Base-by-base conservation (phyloP, 352 stramenopile genomes). In the Pythium vanterpoolii region DNA sequence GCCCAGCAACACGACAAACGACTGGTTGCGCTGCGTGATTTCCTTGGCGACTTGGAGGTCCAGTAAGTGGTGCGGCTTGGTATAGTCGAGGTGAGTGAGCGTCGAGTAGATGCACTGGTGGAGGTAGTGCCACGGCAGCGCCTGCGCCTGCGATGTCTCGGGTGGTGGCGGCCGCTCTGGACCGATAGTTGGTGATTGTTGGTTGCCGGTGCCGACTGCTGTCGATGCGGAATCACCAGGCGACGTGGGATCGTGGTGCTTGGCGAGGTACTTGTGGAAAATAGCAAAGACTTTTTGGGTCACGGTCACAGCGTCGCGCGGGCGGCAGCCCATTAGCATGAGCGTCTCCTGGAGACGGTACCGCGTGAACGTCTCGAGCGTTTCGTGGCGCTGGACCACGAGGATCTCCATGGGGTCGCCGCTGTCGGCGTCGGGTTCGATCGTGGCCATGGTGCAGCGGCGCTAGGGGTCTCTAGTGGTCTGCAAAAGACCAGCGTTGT, bases 281-380 rank as follows among this genome's bases (percentile, higher is more conserved):
- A 86, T 57, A 0, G 53, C 59, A 36, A 93, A 93, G 23, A 88
- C 79, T 34, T 89, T 73, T 21, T 68, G 60, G n/a, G 83, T 92
- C 27, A 93, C 83, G 0, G 57, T 71, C 19, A 89, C 78, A 0
- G 83, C 83, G 61, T 95, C 85, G 43, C 87, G 88, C 4, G 77
- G 74, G 31, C 85, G 73, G 53, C 83, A 93, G 39, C 85, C 85
- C 85, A 95, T 95, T 62, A 95, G 77, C 77, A 92, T 92, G 40
- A 95, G 75, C 49, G 85, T 95, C 72, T 95, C 85, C 51, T 95
- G 85, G 47, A 95, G 59, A 3, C 85, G 77, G 56, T 95, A 92
- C 26, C 85, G 83, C 57, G 85, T 93, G 68, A 93, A 93, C 24
- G 60, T 71, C 71, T 93, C 81, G 64, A 66, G 64, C 34, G 56